Percentiles rank a stretch among this genome's conserved stretches.
Conservation (phyloP, 1,139 yeast genomes). For the Hyphopichia wangnamkhiaoensis region DNA sequence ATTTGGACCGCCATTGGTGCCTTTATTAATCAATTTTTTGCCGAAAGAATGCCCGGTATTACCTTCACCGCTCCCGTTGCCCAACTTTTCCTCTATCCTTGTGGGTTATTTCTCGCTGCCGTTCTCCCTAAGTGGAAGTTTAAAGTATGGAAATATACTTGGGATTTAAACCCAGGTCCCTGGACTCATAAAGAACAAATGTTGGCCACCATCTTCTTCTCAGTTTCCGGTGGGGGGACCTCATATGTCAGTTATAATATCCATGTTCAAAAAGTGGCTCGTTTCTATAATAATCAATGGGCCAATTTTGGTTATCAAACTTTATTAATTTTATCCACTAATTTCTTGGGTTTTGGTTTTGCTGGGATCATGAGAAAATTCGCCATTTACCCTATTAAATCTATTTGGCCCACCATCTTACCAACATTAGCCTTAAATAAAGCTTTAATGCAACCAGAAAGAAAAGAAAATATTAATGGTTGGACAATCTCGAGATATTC, state of each 20-base stretch:
- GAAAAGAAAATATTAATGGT: conserved; percentile 39
- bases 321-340: conserved; percentile 52
- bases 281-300: conserved; percentile 32
- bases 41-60: conserved; percentile 12
- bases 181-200: conserved; percentile 30
- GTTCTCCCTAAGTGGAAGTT: conserved; percentile 22
- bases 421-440: conserved; percentile 59
- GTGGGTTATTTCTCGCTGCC: conserved; percentile 19
- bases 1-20: conserved; percentile 45
- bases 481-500: conserved; percentile 35
- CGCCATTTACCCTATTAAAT: conserved; percentile 55
- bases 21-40: conserved; percentile 11
- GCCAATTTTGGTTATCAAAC: conserved; percentile 53
- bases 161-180: conserved; percentile 29
- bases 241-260: conserved; percentile 23
- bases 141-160: conserved; percentile 9
- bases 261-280: conserved; percentile 16
- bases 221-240: conserved; percentile 17
- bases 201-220: conserved; percentile 26
- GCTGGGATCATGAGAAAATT: conserved; percentile 62
- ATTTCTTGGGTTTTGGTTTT: conserved; percentile 62
- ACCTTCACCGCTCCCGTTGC: conserved; percentile 16
- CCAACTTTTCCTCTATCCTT: conserved; percentile 27
- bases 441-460: conserved; percentile 48
- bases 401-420: conserved; percentile 58